Evolutionary conservation across 106 monocot species (phyloP), one percentile per base, ranked within the genome.

Genomic region (Allium cepa): DNA sequence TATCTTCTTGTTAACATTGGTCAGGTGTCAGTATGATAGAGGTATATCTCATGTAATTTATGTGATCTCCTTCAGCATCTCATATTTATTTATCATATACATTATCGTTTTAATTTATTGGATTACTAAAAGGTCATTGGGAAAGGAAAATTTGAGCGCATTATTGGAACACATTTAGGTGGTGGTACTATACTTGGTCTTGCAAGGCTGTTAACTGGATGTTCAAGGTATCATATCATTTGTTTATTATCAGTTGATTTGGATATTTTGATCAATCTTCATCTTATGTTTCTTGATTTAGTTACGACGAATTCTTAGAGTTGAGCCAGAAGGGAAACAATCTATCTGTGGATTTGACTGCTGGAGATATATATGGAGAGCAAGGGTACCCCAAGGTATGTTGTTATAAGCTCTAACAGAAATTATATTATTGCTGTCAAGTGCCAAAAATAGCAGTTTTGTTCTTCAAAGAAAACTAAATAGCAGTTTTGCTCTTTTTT

Each of bases 1-100:
- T 88, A 88, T 71, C 84, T 88, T 48, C 88, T 88, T 74, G 88
- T 88, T 26, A 88, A 88, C 82, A 84, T 88, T 76, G 88, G 88
- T 88, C 88, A 49, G 88, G 88, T 76, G 88, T 88, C 55, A 88
- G 88, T 76, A 84, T 88, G 88, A 71, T 88, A 58, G 84, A 88
- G 88, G 88, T 88, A 72, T 55, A 47, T 72, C 46, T 58, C 70
- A 26, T 27, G 28, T 18, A 15, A 12, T 50, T 47, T 26, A 10
- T 17, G 53, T 2, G 18, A 12, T 48, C 46, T n/a, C 16, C 7
- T 3, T 8, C 3, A 63, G 53, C 53, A 55, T 11, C 36, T 36
- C 36, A 36, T 36, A 36, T 69, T 13, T 1, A 5, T n/a, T 17
- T 9, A 46, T 68, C 57, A 17, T 57, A n/a, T 46, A 9, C 26